Conservation (phyloP, 495 filamentous ascomycete species). For the Massariosphaeria phaeospora region DNA sequence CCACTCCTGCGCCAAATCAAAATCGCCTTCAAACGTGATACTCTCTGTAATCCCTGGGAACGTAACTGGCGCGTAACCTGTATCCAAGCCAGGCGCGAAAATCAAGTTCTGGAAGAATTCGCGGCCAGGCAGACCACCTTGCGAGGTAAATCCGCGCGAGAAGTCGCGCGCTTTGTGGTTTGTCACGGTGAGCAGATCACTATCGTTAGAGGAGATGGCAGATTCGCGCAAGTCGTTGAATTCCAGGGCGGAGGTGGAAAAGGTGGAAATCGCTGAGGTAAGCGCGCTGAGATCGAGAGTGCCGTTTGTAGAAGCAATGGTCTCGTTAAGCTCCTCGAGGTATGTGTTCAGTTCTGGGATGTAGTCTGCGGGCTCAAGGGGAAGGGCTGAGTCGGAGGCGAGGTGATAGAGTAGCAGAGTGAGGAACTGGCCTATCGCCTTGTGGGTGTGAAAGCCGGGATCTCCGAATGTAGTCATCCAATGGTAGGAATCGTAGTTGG, state of each 20-base stretch:
- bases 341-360: slow-evolving; percentile 20
- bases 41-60: slow-evolving; percentile 29
- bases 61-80: slow-evolving; percentile 31
- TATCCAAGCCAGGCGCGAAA: slow-evolving; percentile 30
- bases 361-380: slow-evolving; percentile 33
- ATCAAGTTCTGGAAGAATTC: slow-evolving; percentile 30
- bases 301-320: slow-evolving; percentile 7
- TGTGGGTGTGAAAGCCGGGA: slow-evolving; percentile 34
- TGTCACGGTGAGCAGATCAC: slow-evolving; percentile 23
- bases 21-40: slow-evolving; percentile 13
- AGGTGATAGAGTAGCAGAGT: slow-evolving; percentile 41
- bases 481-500: slow-evolving; percentile 36
- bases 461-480: slow-evolving; percentile 40
- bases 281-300: slow-evolving; percentile 22
- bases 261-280: slow-evolving; percentile 12
- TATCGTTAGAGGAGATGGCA: slow-evolving; percentile 9
- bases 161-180: slow-evolving; percentile 31
- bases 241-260: slow-evolving; percentile 11
- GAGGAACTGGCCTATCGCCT: slow-evolving; percentile 35
- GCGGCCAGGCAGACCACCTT: slow-evolving; percentile 27
- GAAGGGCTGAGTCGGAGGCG: slow-evolving; percentile 35
- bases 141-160: slow-evolving; percentile 24
- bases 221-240: slow-evolving; percentile 16
- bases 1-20: slow-evolving; percentile 27
- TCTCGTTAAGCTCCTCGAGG: slow-evolving; percentile 5